A percentile compares a stretch with the other conserved stretches of the same genome.
Evolutionary conservation across 2,329 filamentous ascomycete genomes (phyloP).

Genomic region (Talaromyces sp.): DNA sequence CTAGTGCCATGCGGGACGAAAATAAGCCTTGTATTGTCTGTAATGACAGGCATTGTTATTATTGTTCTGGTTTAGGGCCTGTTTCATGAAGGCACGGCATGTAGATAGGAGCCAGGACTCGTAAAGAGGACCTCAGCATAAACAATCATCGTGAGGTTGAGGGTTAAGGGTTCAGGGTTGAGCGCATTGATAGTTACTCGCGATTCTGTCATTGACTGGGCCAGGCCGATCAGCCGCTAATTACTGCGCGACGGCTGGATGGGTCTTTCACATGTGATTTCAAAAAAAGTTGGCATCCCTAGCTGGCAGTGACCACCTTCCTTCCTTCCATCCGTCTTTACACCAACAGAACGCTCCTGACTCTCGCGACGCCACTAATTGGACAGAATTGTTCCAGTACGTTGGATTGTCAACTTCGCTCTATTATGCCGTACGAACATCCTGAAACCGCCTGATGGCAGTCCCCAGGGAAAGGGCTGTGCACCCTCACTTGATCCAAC

Average conservation of each 20-base stretch:
- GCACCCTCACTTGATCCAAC: constrained; percentile 27
- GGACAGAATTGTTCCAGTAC: background rate
- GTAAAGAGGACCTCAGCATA: background rate
- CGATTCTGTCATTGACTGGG: background rate
- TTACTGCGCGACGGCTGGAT: background rate
- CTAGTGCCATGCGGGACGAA: background rate
- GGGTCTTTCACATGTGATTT: constrained; percentile 2
- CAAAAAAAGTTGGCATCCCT: constrained; percentile 2
- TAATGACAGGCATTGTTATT: background rate
- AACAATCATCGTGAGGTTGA: background rate
- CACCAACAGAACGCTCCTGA: background rate
- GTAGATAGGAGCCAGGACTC: background rate
- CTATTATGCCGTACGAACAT: constrained; percentile 3
- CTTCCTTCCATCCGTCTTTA: background rate
- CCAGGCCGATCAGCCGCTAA: background rate
- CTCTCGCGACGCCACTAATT: background rate
- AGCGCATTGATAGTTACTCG: background rate
- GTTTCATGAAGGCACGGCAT: background rate
- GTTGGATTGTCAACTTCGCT: background rate
- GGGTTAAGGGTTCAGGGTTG: background rate
- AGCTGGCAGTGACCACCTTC: background rate
- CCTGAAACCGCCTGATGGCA: constrained; percentile 16
- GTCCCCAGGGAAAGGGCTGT: constrained; percentile 7
- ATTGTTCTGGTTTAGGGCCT: background rate
- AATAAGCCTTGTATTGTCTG: background rate